Percentiles rank a stretch among this genome's conserved stretches.
phyloP scores from a whole-genome alignment of 257 asterid species.

The Striga asiatica region DNA sequence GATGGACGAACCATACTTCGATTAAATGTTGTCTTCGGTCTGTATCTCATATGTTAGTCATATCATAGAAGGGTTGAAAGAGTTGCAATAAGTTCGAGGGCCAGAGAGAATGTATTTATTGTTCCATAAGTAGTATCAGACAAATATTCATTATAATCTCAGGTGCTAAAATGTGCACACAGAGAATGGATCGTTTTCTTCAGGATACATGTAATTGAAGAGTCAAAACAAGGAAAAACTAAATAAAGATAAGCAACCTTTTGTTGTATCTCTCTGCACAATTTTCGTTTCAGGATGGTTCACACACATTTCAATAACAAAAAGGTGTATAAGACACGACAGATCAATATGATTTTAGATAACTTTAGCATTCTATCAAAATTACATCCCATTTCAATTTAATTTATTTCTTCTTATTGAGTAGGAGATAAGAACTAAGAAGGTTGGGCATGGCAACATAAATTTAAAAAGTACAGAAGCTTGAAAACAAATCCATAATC shows the following conservation, averaged over 20 bases:
- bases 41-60: neutral
- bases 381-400: neutral
- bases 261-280: too few relatives aligned
- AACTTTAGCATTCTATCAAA: neutral
- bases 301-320: neutral
- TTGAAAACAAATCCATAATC: too few relatives aligned
- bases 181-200: neutral
- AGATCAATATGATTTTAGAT: neutral
- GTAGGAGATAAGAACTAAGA: neutral
- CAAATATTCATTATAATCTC: neutral
- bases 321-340: neutral
- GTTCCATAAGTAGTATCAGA: neutral
- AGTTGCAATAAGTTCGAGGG: neutral
- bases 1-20: neutral
- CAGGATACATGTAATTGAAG: neutral
- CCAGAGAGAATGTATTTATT: neutral
- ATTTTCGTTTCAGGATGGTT: neutral
- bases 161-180: neutral
- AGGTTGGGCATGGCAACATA: neutral
- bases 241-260: neutral
- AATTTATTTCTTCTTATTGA: neutral
- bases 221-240: neutral
- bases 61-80: neutral
- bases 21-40: neutral
- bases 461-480: neutral